Conservation (phyloP, 2,329 filamentous ascomycete species). For the Orbilia brochopaga region DNA sequence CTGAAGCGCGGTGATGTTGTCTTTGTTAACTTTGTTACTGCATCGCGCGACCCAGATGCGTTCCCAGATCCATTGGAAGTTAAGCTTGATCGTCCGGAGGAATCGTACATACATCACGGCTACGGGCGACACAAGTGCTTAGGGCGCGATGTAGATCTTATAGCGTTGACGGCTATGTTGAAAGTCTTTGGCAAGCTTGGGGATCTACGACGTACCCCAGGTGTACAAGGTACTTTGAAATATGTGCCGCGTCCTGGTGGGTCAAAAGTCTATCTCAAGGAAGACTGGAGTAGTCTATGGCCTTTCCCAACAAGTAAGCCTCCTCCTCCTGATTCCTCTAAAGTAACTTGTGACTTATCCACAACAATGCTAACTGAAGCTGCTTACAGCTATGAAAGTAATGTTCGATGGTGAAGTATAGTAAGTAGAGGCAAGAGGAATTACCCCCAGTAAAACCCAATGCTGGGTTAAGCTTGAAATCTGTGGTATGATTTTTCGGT, state of each 20-base stretch:
- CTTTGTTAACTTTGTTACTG: slow-evolving; percentile 67
- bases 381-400: slow-evolving; percentile 34
- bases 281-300: slow-evolving; percentile 68
- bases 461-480: no score
- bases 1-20: slow-evolving; percentile 67
- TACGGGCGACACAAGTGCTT: slow-evolving; percentile 69
- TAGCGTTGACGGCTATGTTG: slow-evolving; percentile 72
- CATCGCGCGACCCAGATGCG: slow-evolving; percentile 64
- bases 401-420: slow-evolving; percentile 34
- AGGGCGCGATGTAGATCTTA: slow-evolving; percentile 66
- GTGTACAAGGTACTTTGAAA: slow-evolving; percentile 71
- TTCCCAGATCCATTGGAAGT: slow-evolving; percentile 70
- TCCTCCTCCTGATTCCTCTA: not conserved
- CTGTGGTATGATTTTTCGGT: no score
- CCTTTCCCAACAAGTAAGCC: slow-evolving; percentile 61
- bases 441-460: no score
- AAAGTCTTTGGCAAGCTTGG: slow-evolving; percentile 68
- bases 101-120: slow-evolving; percentile 70
- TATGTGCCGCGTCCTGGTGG: slow-evolving; percentile 66
- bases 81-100: slow-evolving; percentile 68
- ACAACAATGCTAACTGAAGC: not conserved
- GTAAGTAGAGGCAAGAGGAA: not conserved
- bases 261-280: slow-evolving; percentile 68
- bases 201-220: slow-evolving; percentile 68
- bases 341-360: not conserved